Evolutionary conservation across 345 rosid genomes (phyloP).

Genomic region (Gossypium raimondii): DNA sequence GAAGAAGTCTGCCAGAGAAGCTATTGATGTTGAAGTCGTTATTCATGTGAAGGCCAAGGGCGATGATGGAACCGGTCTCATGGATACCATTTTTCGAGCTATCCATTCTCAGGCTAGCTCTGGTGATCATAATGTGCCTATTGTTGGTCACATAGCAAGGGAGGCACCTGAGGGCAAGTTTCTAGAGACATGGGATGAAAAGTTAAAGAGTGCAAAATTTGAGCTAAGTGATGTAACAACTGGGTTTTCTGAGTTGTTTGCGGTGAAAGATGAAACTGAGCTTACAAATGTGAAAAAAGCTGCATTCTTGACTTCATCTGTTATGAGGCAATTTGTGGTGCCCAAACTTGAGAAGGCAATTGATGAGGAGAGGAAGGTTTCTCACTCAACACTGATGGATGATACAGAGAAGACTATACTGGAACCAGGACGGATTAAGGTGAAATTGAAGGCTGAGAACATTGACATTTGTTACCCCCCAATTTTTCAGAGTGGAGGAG

Average conservation of each 20-base stretch:
- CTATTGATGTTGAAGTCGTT: constrained; percentile 37
- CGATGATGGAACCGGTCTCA: constrained; percentile 37
- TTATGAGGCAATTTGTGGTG: constrained; percentile 48
- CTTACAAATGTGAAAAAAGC: constrained; percentile 45
- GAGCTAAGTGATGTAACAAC: constrained; percentile 34
- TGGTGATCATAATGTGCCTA: constrained; percentile 20
- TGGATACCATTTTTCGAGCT: constrained; percentile 40
- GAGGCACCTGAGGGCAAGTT: constrained; percentile 50
- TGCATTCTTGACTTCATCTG: constrained; percentile 34
- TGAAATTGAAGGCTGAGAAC: constrained; percentile 51
- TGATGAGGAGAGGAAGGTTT: constrained; percentile 49
- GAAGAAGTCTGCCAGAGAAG: constrained; percentile 34
- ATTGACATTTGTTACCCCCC: constrained; percentile 57
- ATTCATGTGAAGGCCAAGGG: constrained; percentile 39
- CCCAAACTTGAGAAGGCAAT: constrained; percentile 51
- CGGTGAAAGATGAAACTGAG: constrained; percentile 43
- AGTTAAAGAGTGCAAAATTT: constrained; percentile 26
- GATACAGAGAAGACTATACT: constrained; percentile 49
- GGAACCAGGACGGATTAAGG: constrained; percentile 41
- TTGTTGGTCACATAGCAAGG: constrained; percentile 38
- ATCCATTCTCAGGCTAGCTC: constrained; percentile 26
- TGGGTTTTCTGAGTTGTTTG: constrained; percentile 48
- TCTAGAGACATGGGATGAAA: constrained; percentile 44
- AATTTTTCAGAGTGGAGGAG: constrained; percentile 52
- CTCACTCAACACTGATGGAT: constrained; percentile 47